These are phyloP conservation scores for Botrytis pseudocinerea DNA, from an alignment of 2,329 filamentous ascomycete species.

Conservation along the genomic window DNA sequence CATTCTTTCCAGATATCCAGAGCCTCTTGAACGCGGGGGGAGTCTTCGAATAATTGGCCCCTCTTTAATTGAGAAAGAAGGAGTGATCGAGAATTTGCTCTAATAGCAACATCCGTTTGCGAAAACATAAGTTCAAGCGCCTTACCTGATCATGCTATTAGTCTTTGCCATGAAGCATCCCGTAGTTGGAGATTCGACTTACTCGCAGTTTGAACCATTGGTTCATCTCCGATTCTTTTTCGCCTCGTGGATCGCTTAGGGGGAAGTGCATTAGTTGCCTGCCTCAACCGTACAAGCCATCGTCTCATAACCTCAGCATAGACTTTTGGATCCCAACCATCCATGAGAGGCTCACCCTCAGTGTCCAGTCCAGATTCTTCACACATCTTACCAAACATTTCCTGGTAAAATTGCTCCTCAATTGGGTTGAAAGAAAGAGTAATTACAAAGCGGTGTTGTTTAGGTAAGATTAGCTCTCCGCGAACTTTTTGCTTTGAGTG, in stretches of 20 bases:
- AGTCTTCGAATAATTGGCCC: constrained; percentile 79
- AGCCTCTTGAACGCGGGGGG: constrained; percentile 65
- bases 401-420: constrained; percentile 85
- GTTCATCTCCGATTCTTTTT: constrained; percentile 54
- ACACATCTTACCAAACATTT: constrained; percentile 74
- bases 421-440: constrained; percentile 87
- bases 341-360: constrained; percentile 50
- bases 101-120: constrained; percentile 68
- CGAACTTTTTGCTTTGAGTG: constrained; percentile 84
- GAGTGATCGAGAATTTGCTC: constrained; percentile 66
- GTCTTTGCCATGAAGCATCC: background rate
- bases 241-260: constrained; percentile 63
- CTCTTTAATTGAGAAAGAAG: constrained; percentile 64
- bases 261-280: constrained; percentile 67
- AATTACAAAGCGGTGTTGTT: constrained; percentile 83
- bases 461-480: constrained; percentile 74
- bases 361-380: constrained; percentile 64
- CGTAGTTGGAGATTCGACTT: constrained; percentile 48
- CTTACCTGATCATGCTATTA: constrained; percentile 50
- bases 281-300: constrained; percentile 76
- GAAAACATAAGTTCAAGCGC: constrained; percentile 92
- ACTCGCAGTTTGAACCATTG: constrained; percentile 71
- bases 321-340: constrained; percentile 63
- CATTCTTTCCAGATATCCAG: constrained; percentile 68
- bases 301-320: constrained; percentile 70